phyloP scores from a whole-genome alignment of 768 basidiomycete species.

The Naganishia vishniacii region DNA sequence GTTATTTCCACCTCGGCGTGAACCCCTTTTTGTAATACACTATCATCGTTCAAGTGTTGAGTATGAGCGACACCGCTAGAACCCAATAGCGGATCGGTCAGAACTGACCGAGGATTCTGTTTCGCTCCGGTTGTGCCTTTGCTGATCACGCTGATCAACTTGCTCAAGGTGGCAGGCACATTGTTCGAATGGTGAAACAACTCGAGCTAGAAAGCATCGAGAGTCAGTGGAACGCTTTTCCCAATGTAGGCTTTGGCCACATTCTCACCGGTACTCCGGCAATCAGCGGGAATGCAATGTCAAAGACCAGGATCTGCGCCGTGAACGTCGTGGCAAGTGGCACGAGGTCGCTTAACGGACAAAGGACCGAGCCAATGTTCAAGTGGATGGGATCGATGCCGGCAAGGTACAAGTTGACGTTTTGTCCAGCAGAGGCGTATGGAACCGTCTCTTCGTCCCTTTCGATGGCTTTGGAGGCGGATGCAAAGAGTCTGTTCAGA shows the following conservation, averaged over 20 bases:
- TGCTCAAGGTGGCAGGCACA: conserved; percentile 79
- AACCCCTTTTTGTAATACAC: conserved; percentile 74
- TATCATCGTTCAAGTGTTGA: conserved; percentile 39
- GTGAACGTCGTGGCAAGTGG: conserved; percentile 71
- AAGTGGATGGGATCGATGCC: conserved; percentile 80
- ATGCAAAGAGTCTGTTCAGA: background rate
- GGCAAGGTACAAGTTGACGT: conserved; percentile 76
- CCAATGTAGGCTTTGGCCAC: conserved; percentile 48
- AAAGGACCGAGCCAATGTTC: conserved; percentile 81
- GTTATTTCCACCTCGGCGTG: conserved; percentile 83
- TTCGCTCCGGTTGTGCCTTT: conserved; percentile 66
- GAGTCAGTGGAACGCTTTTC: conserved; percentile 50
- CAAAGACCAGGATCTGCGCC: conserved; percentile 88
- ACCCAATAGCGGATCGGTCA: background rate
- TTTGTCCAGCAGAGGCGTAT: conserved; percentile 87
- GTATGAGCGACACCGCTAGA: background rate
- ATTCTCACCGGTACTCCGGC: conserved; percentile 63
- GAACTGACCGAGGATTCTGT: conserved; percentile 68
- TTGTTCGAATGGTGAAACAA: conserved; percentile 91
- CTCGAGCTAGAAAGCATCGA: conserved; percentile 54
- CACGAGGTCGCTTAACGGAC: conserved; percentile 64
- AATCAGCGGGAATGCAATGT: conserved; percentile 81
- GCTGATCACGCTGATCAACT: conserved; percentile 72
- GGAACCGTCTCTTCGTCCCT: conserved; percentile 67
- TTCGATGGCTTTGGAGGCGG: conserved; percentile 66